These are phyloP conservation scores for Capsicum rhomboideum DNA, from an alignment of 257 asterid species.

Conservation along the genomic window DNA sequence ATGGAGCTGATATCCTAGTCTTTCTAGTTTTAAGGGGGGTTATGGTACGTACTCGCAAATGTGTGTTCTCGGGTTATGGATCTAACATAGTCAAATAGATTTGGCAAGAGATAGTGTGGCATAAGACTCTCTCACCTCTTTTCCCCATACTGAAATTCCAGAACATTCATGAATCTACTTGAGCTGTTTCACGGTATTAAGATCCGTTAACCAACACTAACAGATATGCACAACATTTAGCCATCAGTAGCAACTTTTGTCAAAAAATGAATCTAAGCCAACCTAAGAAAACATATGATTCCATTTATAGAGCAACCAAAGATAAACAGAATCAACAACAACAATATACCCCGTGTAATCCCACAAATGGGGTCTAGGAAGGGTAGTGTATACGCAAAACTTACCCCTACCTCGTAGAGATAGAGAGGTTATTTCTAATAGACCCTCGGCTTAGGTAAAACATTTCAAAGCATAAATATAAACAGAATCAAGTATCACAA, in stretches of 20 bases:
- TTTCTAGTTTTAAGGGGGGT: background rate
- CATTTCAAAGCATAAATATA: background rate
- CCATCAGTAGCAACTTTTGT: background rate
- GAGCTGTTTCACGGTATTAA: no score
- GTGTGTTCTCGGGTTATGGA: background rate
- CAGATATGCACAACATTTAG: background rate
- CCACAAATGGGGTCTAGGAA: no score
- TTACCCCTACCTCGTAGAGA: no score
- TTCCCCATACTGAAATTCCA: no score
- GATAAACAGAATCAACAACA: background rate
- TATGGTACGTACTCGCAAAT: no score
- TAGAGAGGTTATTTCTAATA: no score
- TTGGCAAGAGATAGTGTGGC: background rate
- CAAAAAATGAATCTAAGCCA: background rate
- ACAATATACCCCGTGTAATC: no score
- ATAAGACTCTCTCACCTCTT: no score
- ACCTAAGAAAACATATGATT: background rate
- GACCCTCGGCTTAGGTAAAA: no score
- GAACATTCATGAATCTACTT: no score
- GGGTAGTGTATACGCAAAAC: no score
- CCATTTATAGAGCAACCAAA: background rate
- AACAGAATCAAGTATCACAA: background rate
- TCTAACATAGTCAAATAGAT: background rate
- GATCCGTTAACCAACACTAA: background rate
- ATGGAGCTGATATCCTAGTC: background rate